Evolutionary conservation across 805 yeast genomes (phyloP), one percentile per base, ranked within the genome.

Genomic region (Saccharomycopsis guyanensis): DNA sequence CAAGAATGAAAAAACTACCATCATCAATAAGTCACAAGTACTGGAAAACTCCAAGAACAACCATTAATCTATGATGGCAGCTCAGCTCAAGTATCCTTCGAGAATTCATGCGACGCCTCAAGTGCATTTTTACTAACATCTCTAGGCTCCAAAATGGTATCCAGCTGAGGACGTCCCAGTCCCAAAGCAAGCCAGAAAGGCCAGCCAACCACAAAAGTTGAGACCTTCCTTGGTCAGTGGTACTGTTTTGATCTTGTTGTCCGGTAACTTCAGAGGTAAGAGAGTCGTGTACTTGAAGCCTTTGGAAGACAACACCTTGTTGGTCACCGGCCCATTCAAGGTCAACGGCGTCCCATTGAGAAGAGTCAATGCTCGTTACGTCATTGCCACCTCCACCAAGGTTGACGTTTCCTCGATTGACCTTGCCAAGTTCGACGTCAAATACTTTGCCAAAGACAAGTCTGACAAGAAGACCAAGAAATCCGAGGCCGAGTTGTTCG

Each of bases 231-330:
- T 91, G 66, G 94, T 85, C 60, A 97, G 97, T 73, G 98, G 98
- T 71, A 85, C 97, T 66, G 97, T 91, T 61, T 78, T 93, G 70
- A 91, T 91, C 72, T 76, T 91, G 71, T 81, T 91, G 69, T 97
- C 97, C 65, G 98, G 98, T 70, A 87, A 96, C 75, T 91, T 88
- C 95, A 86, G 98, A 76, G 98, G 98, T 72, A 93, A 91, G 86
- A 89, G 97, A 78, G 98, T 93, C 64, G 97, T 91, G 58, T 85
- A 84, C 84, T 82, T 91, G 71, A 91, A 91, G 83, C 75, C 83
- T 72, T 80, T 93, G 68, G 96, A 88, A 76, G 97, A 93, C 82
- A 86, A 87, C 87, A 91, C 97, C 57, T 77, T 91, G 65, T 84
- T 91, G 68, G 96, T 91, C 56, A 75, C 96, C 54, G 98, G 98